Evolutionary conservation across 495 filamentous ascomycete genomes (phyloP), one percentile per base, ranked within the genome.

Genomic region (Penicillium daleae): DNA sequence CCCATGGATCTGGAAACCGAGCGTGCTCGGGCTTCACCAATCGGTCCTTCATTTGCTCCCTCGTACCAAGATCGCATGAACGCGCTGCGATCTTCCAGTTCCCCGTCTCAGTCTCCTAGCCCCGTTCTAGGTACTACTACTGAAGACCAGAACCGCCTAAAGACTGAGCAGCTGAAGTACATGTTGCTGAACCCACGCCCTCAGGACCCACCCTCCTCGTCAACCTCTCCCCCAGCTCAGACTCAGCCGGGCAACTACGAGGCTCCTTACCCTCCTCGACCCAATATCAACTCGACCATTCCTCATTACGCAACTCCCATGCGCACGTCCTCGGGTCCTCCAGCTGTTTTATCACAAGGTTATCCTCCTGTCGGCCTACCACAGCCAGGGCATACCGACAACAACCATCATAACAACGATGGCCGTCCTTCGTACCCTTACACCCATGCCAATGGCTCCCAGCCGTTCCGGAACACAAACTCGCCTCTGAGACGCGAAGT

Each of bases 21-120:
- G 3, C 59, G 52, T 37, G 8, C 63, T 22, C 76, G 81, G 21
- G 71, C 77, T 13, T 75, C 77, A 12, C 73, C 80, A 5, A 81
- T 88, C 60, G 86, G 85, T 2, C 86, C 88, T 32, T 81, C 87
- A 4, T 90, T 90, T 71, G 88, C 88, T 0, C 85, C 85, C 0
- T 87, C 89, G 1, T 91, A 87, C 57, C 79, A 85, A 22, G 85
- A 90, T 56, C 83, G 87, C 32, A 87, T 90, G 73, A 82, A 84
- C 59, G 86, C 84, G 17, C 77, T 87, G 52, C 75, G 78, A 21
- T 69, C 77, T 21, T 62, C 73, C 27, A 74, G 66, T 50, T 69
- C 66, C 6, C 58, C 66, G 15, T 52, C 60, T 19, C 59, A 69
- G 21, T 62, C 66, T n/a, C 40, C 54, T n/a, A 17, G 21, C 19